Conservation (phyloP, 169 alveolate genomes). For the Pseudocohnilembus persalinus region DNA sequence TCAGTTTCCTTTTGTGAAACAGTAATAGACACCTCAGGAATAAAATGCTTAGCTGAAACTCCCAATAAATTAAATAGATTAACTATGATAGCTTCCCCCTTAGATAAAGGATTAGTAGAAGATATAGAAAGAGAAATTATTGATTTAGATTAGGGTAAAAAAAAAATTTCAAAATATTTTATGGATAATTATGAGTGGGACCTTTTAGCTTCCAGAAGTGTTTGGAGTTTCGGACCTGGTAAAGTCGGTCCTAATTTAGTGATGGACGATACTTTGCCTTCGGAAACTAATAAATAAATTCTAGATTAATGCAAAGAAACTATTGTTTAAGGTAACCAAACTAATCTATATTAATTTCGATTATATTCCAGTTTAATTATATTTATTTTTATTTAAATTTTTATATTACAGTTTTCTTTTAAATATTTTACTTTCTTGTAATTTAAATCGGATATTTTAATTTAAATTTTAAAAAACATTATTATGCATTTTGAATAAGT, state of each 20-base stretch:
- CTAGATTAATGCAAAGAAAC: constrained; percentile 80
- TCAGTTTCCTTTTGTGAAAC: constrained; percentile 95
- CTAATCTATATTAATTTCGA: too few species aligned
- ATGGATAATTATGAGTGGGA: constrained; percentile 95
- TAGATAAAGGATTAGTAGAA: constrained; percentile 90
- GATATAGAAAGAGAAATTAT: constrained; percentile 89
- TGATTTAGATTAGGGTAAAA: constrained; percentile 33
- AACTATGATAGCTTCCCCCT: constrained; percentile 94
- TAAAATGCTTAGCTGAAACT: constrained; percentile 95
- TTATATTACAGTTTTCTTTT: too few species aligned
- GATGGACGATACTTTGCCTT: constrained; percentile 95
- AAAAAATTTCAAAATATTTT: constrained; percentile 57
- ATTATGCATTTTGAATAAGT: not conserved
- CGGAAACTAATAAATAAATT: constrained; percentile 86
- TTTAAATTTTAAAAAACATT: too few species aligned
- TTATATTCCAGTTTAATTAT: too few species aligned
- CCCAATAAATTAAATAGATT: constrained; percentile 94
- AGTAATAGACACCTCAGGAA: constrained; percentile 94
- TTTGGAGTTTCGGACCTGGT: constrained; percentile 99
- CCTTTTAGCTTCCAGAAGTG: constrained; percentile 91
- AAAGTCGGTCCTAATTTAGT: constrained; percentile 92
- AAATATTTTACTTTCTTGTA: too few species aligned
- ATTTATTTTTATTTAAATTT: too few species aligned
- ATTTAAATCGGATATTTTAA: too few species aligned
- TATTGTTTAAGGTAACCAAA: constrained; percentile 85